Percentiles rank a stretch among this genome's conserved stretches.
These are phyloP conservation scores for Aureobasidium pullulans DNA, from an alignment of 2,329 filamentous ascomycete species.

Conservation along the genomic window DNA sequence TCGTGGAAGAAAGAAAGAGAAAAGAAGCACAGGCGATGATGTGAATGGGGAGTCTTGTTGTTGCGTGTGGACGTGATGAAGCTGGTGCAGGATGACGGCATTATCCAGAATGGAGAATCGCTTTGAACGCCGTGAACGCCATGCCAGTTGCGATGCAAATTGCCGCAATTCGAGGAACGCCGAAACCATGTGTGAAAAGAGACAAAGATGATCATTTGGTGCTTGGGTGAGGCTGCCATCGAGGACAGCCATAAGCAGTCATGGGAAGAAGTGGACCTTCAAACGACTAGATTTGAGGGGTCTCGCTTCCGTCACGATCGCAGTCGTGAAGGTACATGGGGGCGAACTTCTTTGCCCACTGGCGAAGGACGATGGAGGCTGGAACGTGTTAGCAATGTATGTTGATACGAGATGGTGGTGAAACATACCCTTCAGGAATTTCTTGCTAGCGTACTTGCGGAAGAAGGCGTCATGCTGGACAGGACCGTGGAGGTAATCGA, in stretches of 20 bases:
- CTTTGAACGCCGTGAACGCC: slow-evolving; percentile 13
- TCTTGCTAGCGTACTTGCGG: slow-evolving; percentile 99
- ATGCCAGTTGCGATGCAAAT: slow-evolving; percentile 11
- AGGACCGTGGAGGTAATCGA: slow-evolving; percentile 88
- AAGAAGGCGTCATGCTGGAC: slow-evolving; percentile 96
- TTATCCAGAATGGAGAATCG: slow-evolving; percentile 12
- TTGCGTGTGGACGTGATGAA: slow-evolving; percentile 11
- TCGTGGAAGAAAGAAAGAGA: not conserved
- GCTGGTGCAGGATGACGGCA: not conserved
- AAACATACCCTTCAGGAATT: slow-evolving; percentile 87
- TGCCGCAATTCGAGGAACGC: slow-evolving; percentile 5
- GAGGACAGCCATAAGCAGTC: not conserved
- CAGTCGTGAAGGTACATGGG: slow-evolving; percentile 28
- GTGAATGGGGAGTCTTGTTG: slow-evolving; percentile 4
- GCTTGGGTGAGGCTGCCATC: not conserved
- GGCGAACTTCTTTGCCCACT: slow-evolving; percentile 68
- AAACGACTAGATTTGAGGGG: slow-evolving; percentile 12
- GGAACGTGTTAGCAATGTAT: slow-evolving; percentile 12
- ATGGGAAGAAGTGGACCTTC: not conserved
- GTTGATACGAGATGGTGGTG: not conserved
- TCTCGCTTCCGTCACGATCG: slow-evolving; percentile 5
- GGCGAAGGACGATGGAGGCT: slow-evolving; percentile 87
- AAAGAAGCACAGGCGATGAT: slow-evolving; percentile 2
- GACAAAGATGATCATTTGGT: slow-evolving; percentile 6
- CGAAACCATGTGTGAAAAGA: slow-evolving; percentile 10